These are phyloP conservation scores for Serendipita sp. DNA, from an alignment of 768 basidiomycete genomes.

Conservation along the genomic window DNA sequence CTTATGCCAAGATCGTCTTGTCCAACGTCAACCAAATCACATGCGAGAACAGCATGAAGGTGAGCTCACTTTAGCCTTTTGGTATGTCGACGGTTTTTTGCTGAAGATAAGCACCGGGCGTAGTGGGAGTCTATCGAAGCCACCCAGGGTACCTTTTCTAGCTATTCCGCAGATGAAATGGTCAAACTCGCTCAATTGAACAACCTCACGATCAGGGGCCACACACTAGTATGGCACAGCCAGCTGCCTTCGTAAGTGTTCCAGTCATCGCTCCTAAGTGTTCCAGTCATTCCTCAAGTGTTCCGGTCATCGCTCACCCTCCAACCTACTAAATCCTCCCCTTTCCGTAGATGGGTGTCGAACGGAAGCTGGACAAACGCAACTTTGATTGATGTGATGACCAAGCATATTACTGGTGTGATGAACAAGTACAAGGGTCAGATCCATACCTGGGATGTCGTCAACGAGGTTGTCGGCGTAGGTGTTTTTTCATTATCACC, in stretches of 20 bases:
- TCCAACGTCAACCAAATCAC: not conserved
- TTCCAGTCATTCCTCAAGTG: too few relatives aligned
- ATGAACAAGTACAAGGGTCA: constrained; percentile 12
- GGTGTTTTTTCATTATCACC: not conserved
- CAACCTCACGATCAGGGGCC: not conserved
- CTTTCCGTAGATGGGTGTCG: not conserved
- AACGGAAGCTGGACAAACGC: not conserved
- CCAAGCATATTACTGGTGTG: constrained; percentile 10
- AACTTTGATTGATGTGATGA: constrained; percentile 9
- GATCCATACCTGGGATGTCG: constrained; percentile 26
- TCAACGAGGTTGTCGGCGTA: constrained; percentile 42
- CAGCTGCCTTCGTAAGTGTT: not conserved
- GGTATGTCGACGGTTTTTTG: not conserved
- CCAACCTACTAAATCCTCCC: too few relatives aligned
- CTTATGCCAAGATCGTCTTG: not conserved
- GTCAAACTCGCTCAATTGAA: not conserved
- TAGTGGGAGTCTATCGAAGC: not conserved
- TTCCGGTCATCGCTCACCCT: too few relatives aligned
- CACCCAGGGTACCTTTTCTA: not conserved
- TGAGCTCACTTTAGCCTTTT: not conserved
- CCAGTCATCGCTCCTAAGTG: too few relatives aligned
- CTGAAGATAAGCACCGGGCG: not conserved
- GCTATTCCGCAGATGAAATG: not conserved
- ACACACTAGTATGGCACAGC: not conserved
- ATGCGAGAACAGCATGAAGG: not conserved